phyloP scores from a whole-genome alignment of 2,329 filamentous ascomycete species.

The Xylariaceae sp. region DNA sequence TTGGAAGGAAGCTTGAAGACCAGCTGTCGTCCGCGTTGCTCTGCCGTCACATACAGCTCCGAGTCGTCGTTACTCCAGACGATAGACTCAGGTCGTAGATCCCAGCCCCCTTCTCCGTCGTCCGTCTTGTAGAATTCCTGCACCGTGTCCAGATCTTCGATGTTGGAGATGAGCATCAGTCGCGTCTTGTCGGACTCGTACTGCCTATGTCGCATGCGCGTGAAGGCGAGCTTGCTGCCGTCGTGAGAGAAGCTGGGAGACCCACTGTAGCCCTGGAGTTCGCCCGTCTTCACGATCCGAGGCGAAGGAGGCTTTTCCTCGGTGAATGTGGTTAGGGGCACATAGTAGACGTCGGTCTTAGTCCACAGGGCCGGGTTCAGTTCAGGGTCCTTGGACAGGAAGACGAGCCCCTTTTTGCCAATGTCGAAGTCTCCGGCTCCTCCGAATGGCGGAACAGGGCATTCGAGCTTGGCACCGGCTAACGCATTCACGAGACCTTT shows the following conservation, averaged over 20 bases:
- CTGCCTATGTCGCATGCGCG: constrained; percentile 67
- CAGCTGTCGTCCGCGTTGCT: constrained; percentile 58
- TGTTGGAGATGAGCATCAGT: constrained; percentile 58
- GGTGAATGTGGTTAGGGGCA: constrained; percentile 57
- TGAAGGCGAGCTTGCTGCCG: constrained; percentile 66
- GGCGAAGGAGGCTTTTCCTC: constrained; percentile 46
- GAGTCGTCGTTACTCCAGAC: constrained; percentile 54
- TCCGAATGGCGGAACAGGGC: constrained; percentile 72
- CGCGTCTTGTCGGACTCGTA: constrained; percentile 79
- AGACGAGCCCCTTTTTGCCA: constrained; percentile 58
- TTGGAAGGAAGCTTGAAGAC: constrained; percentile 58
- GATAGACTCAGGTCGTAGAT: constrained; percentile 51
- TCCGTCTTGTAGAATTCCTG: constrained; percentile 57
- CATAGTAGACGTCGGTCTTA: constrained; percentile 74
- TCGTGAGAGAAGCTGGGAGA: constrained; percentile 68
- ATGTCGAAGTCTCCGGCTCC: constrained; percentile 77
- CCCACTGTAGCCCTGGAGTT: constrained; percentile 58
- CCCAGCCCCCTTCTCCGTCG: constrained; percentile 60
- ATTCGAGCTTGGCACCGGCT: constrained; percentile 52
- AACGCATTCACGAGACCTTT: constrained; percentile 58
- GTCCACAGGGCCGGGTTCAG: constrained; percentile 69
- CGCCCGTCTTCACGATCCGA: constrained; percentile 50
- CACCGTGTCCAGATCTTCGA: constrained; percentile 51
- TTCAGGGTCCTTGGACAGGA: constrained; percentile 68
- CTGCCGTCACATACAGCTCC: constrained; percentile 66